These are phyloP conservation scores for Fraxinus sp. DNA, from an alignment of 305 asterid genomes.

Conservation along the genomic window DNA sequence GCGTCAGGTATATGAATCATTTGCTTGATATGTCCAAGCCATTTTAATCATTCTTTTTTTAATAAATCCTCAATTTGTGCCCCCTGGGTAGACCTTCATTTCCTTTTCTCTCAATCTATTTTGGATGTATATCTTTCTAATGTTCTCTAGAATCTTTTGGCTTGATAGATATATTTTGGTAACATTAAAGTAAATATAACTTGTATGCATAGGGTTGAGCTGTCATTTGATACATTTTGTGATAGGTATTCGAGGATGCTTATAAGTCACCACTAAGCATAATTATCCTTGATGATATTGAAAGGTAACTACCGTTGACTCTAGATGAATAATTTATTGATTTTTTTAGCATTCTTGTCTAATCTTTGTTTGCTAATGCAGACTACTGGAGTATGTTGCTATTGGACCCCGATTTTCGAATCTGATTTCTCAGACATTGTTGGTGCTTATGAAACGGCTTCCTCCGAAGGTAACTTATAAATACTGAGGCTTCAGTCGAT, in stretches of 20 bases:
- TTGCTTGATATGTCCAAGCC: background rate
- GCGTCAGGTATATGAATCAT: background rate
- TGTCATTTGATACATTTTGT: constrained; percentile 24
- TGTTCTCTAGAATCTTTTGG: background rate
- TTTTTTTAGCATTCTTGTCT: constrained; percentile 24
- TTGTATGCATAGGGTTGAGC: constrained; percentile 24
- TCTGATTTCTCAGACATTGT: constrained; percentile 85
- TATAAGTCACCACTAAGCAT: constrained; percentile 92
- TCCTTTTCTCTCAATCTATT: background rate
- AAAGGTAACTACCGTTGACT: constrained; percentile 56
- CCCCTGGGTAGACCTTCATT: background rate
- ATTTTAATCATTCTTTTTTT: too few relatives aligned
- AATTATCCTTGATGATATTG: constrained; percentile 90
- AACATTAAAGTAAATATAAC: background rate
- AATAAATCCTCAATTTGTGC: too few relatives aligned
- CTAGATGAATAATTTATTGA: constrained; percentile 23
- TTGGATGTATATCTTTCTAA: background rate
- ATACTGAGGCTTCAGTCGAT: constrained; percentile 19
- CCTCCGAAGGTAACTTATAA: constrained; percentile 76
- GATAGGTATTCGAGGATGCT: constrained; percentile 97
- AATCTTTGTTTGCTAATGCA: constrained; percentile 33
- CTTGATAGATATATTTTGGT: background rate
- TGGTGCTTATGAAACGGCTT: constrained; percentile 86
- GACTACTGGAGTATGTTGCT: constrained; percentile 86
- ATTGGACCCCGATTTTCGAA: constrained; percentile 97